Conservation (phyloP, 148 eudicot genomes). For the Camellia japonica region DNA sequence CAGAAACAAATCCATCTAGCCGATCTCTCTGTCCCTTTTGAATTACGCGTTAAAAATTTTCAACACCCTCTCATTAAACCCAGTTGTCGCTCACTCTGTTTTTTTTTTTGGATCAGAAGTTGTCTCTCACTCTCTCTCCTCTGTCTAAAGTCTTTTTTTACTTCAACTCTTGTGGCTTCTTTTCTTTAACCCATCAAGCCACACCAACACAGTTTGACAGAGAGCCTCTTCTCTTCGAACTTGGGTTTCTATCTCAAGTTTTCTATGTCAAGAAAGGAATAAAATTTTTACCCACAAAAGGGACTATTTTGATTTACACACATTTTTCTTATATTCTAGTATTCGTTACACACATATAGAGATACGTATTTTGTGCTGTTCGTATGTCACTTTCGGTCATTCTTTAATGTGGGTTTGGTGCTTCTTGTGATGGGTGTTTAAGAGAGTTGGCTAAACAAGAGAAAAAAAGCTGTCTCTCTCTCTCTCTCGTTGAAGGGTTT, state of each 20-base stretch:
- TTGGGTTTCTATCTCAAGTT: constrained; percentile 10
- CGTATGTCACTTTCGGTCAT: constrained; percentile 32
- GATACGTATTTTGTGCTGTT: constrained; percentile 21
- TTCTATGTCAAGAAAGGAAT: constrained; percentile 25
- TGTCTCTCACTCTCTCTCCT: background rate
- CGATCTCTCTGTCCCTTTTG: constrained; percentile 25
- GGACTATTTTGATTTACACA: background rate
- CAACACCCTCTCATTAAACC: constrained; percentile 18
- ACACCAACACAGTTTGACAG: constrained; percentile 11
- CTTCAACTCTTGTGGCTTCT: constrained; percentile 10
- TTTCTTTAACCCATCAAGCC: background rate
- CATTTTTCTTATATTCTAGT: background rate
- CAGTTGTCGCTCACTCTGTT: background rate
- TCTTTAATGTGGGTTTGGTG: constrained; percentile 37
- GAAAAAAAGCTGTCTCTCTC: constrained; percentile 16
- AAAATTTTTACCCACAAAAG: background rate
- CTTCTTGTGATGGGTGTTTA: constrained; percentile 30
- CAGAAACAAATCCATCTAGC: background rate
- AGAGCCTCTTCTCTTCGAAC: background rate
- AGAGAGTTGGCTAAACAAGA: constrained; percentile 14
- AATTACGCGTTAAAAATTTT: constrained; percentile 39
- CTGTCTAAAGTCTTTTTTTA: background rate
- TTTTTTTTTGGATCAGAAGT: background rate
- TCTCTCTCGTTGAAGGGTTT: constrained; percentile 14
- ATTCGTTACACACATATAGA: background rate